Conservation (phyloP, 2,329 filamentous ascomycete genomes). For the Alternaria tenuissima region DNA sequence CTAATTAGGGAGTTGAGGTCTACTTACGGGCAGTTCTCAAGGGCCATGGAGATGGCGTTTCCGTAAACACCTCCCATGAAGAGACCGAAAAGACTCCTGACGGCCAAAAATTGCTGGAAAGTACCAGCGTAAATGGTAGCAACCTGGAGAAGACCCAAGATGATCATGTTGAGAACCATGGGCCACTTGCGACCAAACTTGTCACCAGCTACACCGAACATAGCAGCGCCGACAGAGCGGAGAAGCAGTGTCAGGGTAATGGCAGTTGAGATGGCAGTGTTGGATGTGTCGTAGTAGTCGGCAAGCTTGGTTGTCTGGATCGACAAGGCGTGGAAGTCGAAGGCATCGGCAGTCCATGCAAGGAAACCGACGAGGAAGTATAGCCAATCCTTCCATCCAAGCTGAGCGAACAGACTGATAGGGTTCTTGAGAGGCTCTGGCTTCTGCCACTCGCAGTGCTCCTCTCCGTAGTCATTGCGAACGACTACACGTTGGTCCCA, state of each 20-base stretch:
- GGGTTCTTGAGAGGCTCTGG: conserved; percentile 75
- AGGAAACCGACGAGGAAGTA: conserved; percentile 77
- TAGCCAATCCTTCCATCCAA: conserved; percentile 73
- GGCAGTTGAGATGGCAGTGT: conserved; percentile 75
- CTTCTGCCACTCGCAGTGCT: conserved; percentile 71
- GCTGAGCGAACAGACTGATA: conserved; percentile 70
- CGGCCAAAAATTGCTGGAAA: conserved; percentile 77
- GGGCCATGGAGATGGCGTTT: conserved; percentile 78
- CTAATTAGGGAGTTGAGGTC: accelerated
- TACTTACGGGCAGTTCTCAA: conserved; percentile 74
- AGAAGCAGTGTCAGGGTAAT: conserved; percentile 80
- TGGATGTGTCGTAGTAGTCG: conserved; percentile 65
- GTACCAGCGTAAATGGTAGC: conserved; percentile 79
- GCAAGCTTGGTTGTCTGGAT: conserved; percentile 79
- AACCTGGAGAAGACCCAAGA: conserved; percentile 74
- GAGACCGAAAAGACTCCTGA: conserved; percentile 75
- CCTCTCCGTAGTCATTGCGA: conserved; percentile 70
- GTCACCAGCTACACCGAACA: conserved; percentile 81
- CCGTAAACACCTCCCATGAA: conserved; percentile 86
- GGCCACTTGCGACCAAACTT: conserved; percentile 84
- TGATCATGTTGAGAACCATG: conserved; percentile 81
- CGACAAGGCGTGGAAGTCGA: conserved; percentile 82
- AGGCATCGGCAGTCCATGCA: conserved; percentile 83
- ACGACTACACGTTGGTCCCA: conserved; percentile 79
- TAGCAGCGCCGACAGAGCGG: conserved; percentile 75